Evolutionary conservation across 169 alveolate genomes (phyloP), one percentile per base, ranked within the genome.

Genomic region (Plasmodium gaboni): DNA sequence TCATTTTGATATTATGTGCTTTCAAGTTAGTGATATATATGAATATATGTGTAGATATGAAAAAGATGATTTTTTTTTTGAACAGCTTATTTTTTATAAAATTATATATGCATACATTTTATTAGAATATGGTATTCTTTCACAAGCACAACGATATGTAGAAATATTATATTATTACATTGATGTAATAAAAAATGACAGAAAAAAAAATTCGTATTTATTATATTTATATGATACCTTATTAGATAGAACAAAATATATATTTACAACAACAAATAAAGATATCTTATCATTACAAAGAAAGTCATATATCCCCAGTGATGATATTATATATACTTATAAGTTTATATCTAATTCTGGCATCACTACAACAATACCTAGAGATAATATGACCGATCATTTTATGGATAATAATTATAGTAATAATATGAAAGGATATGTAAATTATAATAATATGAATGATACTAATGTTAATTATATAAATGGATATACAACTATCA

Each of bases 181-280:
- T 19, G 91, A 85, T 85, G 91, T 85, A 28, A 85, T 85, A 13
- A 57, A 63, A 70, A 85, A 86, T 7, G 60, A 74, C n/a, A 65
- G 69, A 24, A 80, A 80, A 68, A 85, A 85, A 38, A 85, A 70
- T 64, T 5, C 59, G 15, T 12, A 59, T n/a, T 24, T 60, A 15
- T 61, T 70, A n/a, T 68, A 51, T 46, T 38, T 80, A 60, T 85
- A 85, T 69, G 73, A 85, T 17, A 22, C 57, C 1, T 46, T 85
- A 26, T 48, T 85, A 22, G 50, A 61, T 22, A 60, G 24, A 24
- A 22, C 74, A 2, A 85, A 70, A 61, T 85, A 70, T 60, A 63
- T 85, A 42, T 50, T 71, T 5, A 63, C 86, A 15, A 24, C 38
- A 53, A 48, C 24, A 26, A 28, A 42, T 15, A 24, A 51, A n/a